phyloP scores from a whole-genome alignment of 176 grass and related monocot genomes.

The Eragrostis curvula region DNA sequence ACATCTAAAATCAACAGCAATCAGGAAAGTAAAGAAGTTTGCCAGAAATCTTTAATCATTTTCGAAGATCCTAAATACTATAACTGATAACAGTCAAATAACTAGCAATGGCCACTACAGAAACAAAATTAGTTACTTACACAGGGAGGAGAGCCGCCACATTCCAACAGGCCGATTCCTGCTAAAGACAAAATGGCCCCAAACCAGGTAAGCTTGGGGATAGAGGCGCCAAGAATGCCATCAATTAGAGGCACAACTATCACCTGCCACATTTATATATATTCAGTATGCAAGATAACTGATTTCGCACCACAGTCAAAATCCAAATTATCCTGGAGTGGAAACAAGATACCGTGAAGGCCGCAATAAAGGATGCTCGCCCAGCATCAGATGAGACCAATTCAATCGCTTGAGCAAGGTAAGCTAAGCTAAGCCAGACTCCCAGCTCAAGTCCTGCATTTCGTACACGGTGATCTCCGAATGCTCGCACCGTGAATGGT shows the following conservation, averaged over 20 bases:
- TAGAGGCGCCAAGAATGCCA: slow-evolving; percentile 70
- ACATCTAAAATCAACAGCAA: background rate
- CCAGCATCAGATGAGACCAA: slow-evolving; percentile 87
- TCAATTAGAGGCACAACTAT: slow-evolving; percentile 91
- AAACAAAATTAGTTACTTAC: slow-evolving; percentile 55
- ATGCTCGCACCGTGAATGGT: slow-evolving; percentile 52
- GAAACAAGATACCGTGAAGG: slow-evolving; percentile 70
- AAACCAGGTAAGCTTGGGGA: slow-evolving; percentile 77
- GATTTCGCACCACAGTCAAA: background rate
- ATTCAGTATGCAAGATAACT: background rate
- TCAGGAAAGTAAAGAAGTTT: background rate
- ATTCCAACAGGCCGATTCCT: slow-evolving; percentile 78
- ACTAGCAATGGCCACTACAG: slow-evolving; percentile 12
- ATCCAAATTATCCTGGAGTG: background rate
- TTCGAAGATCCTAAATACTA: background rate
- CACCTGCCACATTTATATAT: slow-evolving; percentile 57
- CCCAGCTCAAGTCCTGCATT: slow-evolving; percentile 79
- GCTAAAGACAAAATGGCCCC: slow-evolving; percentile 68
- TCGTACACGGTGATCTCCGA: slow-evolving; percentile 53
- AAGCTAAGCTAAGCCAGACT: slow-evolving; percentile 82
- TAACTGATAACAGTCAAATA: background rate
- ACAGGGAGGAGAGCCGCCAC: slow-evolving; percentile 82
- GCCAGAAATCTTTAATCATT: background rate
- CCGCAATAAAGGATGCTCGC: slow-evolving; percentile 80
- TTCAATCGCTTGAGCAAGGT: slow-evolving; percentile 82